Evolutionary conservation across 306 rosid species (phyloP), one percentile per base, ranked within the genome.

Genomic region (Vigna angularis): DNA sequence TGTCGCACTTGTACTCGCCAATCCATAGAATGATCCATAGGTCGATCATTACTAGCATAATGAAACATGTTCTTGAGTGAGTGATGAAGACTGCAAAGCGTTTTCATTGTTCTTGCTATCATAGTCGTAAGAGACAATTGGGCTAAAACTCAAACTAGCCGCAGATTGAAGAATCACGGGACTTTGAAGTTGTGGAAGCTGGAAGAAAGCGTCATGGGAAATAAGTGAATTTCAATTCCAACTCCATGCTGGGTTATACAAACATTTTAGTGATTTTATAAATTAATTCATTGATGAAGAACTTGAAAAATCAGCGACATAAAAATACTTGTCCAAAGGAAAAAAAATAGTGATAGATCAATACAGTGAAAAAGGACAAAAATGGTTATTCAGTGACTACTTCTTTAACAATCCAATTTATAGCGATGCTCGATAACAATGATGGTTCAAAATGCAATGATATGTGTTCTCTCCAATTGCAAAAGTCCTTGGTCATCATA

Each of bases 151-250:
- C 62, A 72, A 47, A 55, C 40, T 50, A 16, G 77, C 0, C 4
- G 34, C 62, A 69, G 86, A 83, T 24, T 79, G 86, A 57, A 87
- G 82, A 68, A 88, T 49, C 58, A 66, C 90, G n/a, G 96, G 97
- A 87, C 93, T 91, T 55, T 90, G 96, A 4, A 93, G 83, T 20
- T 89, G 96, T 12, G 97, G 98, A 52, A 93, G 97, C 38, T 91
- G 96, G 49, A 91, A 92, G 74, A 91, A 91, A 71, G 88, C 85
- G 20, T 88, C 96, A 48, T 86, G 84, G 40, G 77, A 70, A 73
- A 87, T 77, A 20, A 28, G 70, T 85, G 85, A 82, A 86, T 26
- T 90, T 95, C 66, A 86, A 67, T 42, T 91, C 89, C 20, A 85
- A 79, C 80, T 93, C 97, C 58, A 87, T 88, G 82, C 91, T 91